phyloP scores from a whole-genome alignment of 805 yeast species.

The Lachancea nothofagi region DNA sequence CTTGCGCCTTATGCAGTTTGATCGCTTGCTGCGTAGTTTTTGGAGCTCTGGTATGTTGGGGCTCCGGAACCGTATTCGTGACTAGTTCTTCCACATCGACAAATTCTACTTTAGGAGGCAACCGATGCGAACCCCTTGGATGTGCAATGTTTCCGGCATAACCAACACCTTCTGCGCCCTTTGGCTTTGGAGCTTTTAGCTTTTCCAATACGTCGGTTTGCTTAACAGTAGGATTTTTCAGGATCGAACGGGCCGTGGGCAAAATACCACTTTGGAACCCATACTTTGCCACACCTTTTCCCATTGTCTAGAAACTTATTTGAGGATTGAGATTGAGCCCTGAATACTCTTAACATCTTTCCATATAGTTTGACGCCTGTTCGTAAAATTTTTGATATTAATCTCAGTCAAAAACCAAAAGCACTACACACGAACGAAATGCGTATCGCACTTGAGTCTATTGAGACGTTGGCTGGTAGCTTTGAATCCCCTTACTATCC shows the following conservation, averaged over 20 bases:
- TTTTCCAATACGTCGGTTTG: conserved; percentile 37
- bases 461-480: too few relatives aligned
- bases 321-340: not conserved
- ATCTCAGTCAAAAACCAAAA: too few relatives aligned
- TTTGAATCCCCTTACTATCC: too few relatives aligned
- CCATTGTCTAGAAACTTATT: conserved; percentile 31
- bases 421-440: too few relatives aligned
- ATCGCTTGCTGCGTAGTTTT: conserved; percentile 25
- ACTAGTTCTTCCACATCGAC: conserved; percentile 59
- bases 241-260: conserved; percentile 70
- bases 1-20: conserved; percentile 40
- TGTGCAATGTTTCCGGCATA: conserved; percentile 67
- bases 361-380: too few relatives aligned
- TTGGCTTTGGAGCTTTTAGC: conserved; percentile 41
- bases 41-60: conserved; percentile 31
- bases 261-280: conserved; percentile 72
- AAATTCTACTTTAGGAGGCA: conserved; percentile 46
- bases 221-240: conserved; percentile 58
- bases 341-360: too few relatives aligned
- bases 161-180: conserved; percentile 43
- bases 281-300: conserved; percentile 41
- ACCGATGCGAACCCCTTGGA: conserved; percentile 59
- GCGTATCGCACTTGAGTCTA: too few relatives aligned
- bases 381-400: too few relatives aligned
- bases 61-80: conserved; percentile 44